Evolutionary conservation across 441 rosid genomes (phyloP).

Genomic region (Biscutella laevigata): DNA sequence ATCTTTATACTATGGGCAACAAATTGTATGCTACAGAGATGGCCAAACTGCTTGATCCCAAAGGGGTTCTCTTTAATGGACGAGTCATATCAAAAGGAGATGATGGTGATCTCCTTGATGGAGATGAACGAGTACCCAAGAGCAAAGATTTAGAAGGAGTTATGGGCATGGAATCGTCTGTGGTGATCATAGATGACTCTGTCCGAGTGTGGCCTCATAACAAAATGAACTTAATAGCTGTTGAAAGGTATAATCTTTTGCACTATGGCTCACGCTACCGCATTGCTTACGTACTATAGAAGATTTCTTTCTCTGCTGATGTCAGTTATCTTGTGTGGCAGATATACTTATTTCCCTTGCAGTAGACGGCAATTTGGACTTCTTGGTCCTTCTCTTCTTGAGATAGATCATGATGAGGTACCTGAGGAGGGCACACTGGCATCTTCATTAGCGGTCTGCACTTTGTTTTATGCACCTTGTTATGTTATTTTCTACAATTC

Average conservation of each 20-base stretch:
- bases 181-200: slow-evolving; percentile 91
- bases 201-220: slow-evolving; percentile 96
- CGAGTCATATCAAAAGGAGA: slow-evolving; percentile 96
- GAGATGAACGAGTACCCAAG: slow-evolving; percentile 89
- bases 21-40: slow-evolving; percentile 95
- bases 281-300: neutral
- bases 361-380: slow-evolving; percentile 98
- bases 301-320: neutral
- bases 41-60: slow-evolving; percentile 96
- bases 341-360: slow-evolving; percentile 91
- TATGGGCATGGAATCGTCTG: slow-evolving; percentile 94
- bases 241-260: slow-evolving; percentile 59
- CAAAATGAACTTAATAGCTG: slow-evolving; percentile 80
- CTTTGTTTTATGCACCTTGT: slow-evolving; percentile 9
- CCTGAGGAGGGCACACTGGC: slow-evolving; percentile 97
- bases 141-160: slow-evolving; percentile 99
- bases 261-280: neutral
- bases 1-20: slow-evolving; percentile 99
- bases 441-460: slow-evolving; percentile 79
- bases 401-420: slow-evolving; percentile 92
- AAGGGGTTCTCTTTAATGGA: slow-evolving; percentile 76
- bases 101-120: slow-evolving; percentile 71
- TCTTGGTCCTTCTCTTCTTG: slow-evolving; percentile 94
- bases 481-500: neutral
- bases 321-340: slow-evolving; percentile 28